Evolutionary conservation across 2,329 filamentous ascomycete genomes (phyloP), one percentile per base, ranked within the genome.

Genomic region (Cladosporium sp.): DNA sequence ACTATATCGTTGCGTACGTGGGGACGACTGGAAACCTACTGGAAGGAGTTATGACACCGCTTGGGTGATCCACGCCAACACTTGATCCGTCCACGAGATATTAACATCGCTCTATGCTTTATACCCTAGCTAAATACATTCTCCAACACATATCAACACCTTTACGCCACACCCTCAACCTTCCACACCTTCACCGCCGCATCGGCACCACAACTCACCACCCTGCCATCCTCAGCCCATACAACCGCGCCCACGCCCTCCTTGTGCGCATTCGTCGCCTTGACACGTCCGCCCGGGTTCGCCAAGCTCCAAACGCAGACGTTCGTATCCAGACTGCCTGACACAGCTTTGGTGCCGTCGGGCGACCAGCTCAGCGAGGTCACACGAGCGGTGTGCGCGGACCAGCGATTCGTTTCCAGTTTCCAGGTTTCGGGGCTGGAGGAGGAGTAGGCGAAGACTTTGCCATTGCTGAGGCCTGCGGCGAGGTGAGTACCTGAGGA

Each of bases 181-280:
- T 80, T 84, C 95, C 95, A 99, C 58, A 94, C 84, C 84, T 98
- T 99, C 57, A 99, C 86, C 0, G 91, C 89, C 36, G 92, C 94
- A 84, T 99, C 95, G 13, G 89, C 91, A 54, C 95, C 95, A 5
- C 88, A 87, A 71, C 90, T 96, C 11, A 91, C 88, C 58, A 98
- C 84, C 79, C 86, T 91, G 5, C 63, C 66, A 10, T 85, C 87
- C 30, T 84, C 85, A 16, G 91, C 84, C 93, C 94, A 99, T 14
- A 85, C 85, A 18, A 98, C 90, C 18, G 91, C 94, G 70, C 90
- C 92, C 21, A 98, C 93, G 11, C 95, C 95, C 75, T 98, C 95
- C 80, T 97, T 97, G 81, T 99, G 95, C 58, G 94, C 93, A 75
- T 97, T 96, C 25, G 88, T 80, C 16, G 88, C 89, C 81, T 95